Conservation (phyloP, 192 early-diverging fungal genomes). For the Paraglomus occultum region DNA sequence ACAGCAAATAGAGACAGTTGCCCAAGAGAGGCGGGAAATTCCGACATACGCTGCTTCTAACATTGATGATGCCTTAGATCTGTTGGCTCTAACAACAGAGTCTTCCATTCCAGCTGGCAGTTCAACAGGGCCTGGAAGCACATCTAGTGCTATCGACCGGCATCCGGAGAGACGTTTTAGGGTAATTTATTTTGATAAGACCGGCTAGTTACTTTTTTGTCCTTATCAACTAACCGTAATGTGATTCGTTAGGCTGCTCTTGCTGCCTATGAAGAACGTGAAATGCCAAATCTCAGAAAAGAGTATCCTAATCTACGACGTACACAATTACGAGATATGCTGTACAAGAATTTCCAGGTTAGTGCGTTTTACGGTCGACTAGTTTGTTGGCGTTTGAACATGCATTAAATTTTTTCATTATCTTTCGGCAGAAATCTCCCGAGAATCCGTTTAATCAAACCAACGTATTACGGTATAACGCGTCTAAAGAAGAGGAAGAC, state of each 20-base stretch:
- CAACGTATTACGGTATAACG: conserved; percentile 68
- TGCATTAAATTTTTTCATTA: neutral
- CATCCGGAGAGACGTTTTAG: conserved; percentile 88
- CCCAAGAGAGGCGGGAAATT: conserved; percentile 47
- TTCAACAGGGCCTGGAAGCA: conserved; percentile 27
- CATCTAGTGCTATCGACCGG: conserved; percentile 60
- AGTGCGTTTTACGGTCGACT: neutral
- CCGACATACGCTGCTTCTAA: conserved; percentile 76
- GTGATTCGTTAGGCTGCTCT: conserved; percentile 54
- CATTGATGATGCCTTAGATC: conserved; percentile 84
- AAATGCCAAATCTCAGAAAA: conserved; percentile 68
- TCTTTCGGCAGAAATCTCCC: conserved; percentile 57
- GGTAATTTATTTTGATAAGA: conserved; percentile 26
- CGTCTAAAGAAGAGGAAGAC: conserved; percentile 59
- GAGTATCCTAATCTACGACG: conserved; percentile 80
- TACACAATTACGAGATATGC: conserved; percentile 73
- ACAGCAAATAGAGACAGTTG: conserved; percentile 43
- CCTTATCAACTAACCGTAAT: conserved; percentile 10
- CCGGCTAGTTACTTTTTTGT: neutral
- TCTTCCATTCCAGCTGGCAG: conserved; percentile 27
- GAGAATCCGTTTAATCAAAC: conserved; percentile 81
- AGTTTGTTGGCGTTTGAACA: neutral
- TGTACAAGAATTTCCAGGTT: conserved; percentile 72
- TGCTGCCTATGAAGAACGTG: conserved; percentile 64
- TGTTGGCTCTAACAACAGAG: conserved; percentile 48